Percentiles rank a stretch among this genome's conserved stretches.
Evolutionary conservation across 306 rosid genomes (phyloP).

Genomic region (Acacia confusa): DNA sequence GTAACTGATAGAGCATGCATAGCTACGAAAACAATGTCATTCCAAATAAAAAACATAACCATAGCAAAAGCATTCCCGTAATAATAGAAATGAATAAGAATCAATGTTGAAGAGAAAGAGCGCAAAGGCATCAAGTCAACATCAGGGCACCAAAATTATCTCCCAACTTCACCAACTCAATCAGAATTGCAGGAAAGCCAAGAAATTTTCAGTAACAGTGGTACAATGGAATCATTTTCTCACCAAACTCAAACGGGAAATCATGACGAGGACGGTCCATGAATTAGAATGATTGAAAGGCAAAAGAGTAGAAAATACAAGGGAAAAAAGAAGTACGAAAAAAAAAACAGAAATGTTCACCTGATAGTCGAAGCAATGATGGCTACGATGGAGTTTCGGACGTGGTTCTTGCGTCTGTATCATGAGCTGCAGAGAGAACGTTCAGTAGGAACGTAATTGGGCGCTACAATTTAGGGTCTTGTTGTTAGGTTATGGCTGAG

Average conservation of each 20-base stretch:
- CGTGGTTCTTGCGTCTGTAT: background rate
- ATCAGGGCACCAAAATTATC: background rate
- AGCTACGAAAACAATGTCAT: background rate
- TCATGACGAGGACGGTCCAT: background rate
- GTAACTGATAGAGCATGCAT: background rate
- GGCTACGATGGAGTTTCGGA: background rate
- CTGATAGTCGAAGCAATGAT: background rate
- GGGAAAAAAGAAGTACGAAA: background rate
- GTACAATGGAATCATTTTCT: background rate
- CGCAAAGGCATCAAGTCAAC: background rate
- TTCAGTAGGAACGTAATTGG: background rate
- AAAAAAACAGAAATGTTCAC: background rate
- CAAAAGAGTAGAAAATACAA: background rate
- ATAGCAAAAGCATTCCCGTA: background rate
- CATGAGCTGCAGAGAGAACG: background rate
- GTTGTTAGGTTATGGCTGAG: background rate
- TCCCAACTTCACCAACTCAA: background rate
- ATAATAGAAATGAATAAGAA: background rate
- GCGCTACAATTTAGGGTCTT: background rate
- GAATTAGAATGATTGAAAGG: background rate
- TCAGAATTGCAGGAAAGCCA: background rate
- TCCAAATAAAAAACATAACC: background rate
- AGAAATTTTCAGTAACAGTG: background rate
- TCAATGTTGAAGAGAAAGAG: background rate
- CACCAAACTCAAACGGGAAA: background rate